Evolutionary conservation across 768 basidiomycete species (phyloP), one percentile per base, ranked within the genome.

Genomic region (Hericium rajendrae): DNA sequence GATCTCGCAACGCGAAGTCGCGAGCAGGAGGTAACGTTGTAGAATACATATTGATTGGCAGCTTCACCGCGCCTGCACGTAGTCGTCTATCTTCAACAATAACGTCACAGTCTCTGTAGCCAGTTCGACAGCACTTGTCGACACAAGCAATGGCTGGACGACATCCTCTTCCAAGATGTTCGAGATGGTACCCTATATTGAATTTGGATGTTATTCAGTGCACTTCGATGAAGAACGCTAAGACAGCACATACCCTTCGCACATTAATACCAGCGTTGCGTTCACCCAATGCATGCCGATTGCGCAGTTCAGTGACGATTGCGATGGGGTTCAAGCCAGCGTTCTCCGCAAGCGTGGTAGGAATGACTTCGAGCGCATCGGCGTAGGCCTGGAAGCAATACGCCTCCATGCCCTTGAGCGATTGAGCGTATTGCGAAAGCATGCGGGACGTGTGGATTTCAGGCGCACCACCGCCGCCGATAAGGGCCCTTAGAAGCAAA

Each of bases 381-480:
- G 97, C 94, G 67, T 93, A 99, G 3, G 94, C 94, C 66, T 97
- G 91, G 84, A 97, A 97, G 72, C 97, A 98, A 72, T 97, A 98
- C 9, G 95, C 91, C 71, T 98, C 94, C 88, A 97, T 97, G 51
- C 97, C 95, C 71, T 88, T 95, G 59, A 98, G 78, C 1, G 92
- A 88, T 63, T 95, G 92, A 1, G 94, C 85, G 64, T 95, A 82
- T 70, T 97, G 91, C 1, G 91, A 86, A 51, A 99, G 79, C 64
- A 89, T 75, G 53, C 94, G 84, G 11, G 97, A 98, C 46, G 95
- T 89, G 68, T 98, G 92, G 62, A 98, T 97, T 72, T 99, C 97
- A 11, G 97, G 97, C 13, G 97, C 94, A 53, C 95, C 95, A 49
- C 95, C 95, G 57, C 95, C 95, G 41, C 90, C 89, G 66, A 98